Base-by-base conservation (phyloP, 2,329 filamentous ascomycete genomes). In the Aspergillus sclerotialis region DNA sequence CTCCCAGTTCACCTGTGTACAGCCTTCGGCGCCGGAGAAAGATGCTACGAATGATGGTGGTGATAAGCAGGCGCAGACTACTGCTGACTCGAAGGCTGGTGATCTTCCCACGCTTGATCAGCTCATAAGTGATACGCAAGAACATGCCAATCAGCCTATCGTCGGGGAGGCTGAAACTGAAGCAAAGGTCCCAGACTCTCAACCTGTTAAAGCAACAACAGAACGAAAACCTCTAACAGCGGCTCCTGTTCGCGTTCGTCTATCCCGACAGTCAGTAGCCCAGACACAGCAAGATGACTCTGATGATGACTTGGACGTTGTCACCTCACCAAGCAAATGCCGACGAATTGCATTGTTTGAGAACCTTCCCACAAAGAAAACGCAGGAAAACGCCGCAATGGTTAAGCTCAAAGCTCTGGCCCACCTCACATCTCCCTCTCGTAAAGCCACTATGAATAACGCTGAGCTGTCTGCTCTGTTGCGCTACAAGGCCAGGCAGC, bases 371-470 rank as follows among this genome's bases (percentile, higher is more conserved):
- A 65, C 68, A 32, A 78, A 73, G 51, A 78, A 76, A 52, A 62
- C 71, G n/a, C 70, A 78, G 33, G 80, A 84, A 48, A 47, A 55
- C 5, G 33, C 70, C 16, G 78, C 82, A 0, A 65, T 90, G 39
- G 71, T 80, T 16, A 75, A 73, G 11, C 67, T 92, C n/a, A 82
- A 82, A 38, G 75, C 78, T 37, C 74, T 94, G 10, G 86, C 87
- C 3, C 78, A 87, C 41, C 61, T 92, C 14, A 71, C 81, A 74
- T 32, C 72, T 65, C 28, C 80, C 70, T 50, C 61, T 58, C 49
- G 65, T 68, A 53, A 50, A 46, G 54, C 72, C 67, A 38, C 65
- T 64, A 83, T 94, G 69, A 86, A 77, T 6, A 67, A 72, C 0
- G 74, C 71, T 17, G 78, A 92, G 45, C 71, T 94, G 35, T 78